Percentiles rank a stretch among this genome's conserved stretches.
phyloP scores from a whole-genome alignment of 768 basidiomycete genomes.

The Glaciozyma antarctica region DNA sequence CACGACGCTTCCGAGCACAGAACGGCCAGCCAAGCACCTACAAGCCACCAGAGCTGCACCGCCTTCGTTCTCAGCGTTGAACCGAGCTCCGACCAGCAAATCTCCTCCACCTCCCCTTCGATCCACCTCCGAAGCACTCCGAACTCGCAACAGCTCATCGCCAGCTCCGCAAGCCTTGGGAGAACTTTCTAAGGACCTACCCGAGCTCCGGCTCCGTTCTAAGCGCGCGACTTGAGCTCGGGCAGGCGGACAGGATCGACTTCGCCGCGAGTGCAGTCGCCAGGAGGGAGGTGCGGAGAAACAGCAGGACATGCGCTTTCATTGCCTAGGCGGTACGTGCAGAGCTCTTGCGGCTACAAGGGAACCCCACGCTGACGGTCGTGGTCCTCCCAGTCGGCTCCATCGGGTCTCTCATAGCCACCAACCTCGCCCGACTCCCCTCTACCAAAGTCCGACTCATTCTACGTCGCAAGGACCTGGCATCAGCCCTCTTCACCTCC shows the following conservation, averaged over 20 bases:
- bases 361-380: not conserved
- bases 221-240: not conserved
- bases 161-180: no score
- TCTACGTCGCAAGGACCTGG: conserved; percentile 48
- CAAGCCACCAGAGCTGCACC: no score
- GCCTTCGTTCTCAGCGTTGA: no score
- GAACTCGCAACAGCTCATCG: no score
- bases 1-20: no score
- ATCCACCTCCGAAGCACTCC: no score
- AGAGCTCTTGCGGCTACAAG: not conserved
- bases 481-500: conserved; percentile 31
- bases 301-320: conserved; percentile 26
- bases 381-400: conserved; percentile 71
- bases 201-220: no score
- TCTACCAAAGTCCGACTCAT: conserved; percentile 57
- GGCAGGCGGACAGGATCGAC: not conserved
- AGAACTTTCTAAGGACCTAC: no score
- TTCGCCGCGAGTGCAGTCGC: not conserved
- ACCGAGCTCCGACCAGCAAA: no score
- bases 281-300: not conserved
- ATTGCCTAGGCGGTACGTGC: conserved; percentile 21
- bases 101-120: no score
- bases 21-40: no score
- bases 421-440: conserved; percentile 57
- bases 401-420: conserved; percentile 70